Evolutionary conservation across 768 basidiomycete genomes (phyloP), one percentile per base, ranked within the genome.

Genomic region (Kwoniella mangroviensis): DNA sequence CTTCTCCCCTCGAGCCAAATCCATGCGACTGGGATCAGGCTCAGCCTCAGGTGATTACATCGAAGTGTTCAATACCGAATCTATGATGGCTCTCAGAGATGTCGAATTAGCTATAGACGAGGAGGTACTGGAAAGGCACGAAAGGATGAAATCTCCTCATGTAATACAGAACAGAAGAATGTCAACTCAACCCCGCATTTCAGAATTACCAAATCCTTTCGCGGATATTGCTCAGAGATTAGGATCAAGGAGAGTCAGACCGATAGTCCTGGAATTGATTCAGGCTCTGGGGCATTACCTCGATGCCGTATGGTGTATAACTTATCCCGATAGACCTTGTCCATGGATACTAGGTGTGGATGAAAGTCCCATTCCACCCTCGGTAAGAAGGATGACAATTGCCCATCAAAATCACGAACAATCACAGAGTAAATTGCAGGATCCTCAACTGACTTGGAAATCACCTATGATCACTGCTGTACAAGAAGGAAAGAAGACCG

Each of bases 241-340:
- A 15, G 57, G 60, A 7, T 76, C 76, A 24, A 42, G 75, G 26
- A 64, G 79, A 28, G 74, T 78, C 1, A 52, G 79, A 42, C 79
- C 79, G 15, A 68, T 78, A 42, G 76, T 80, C 3, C 49, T 80
- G 11, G 79, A 80, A 49, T 72, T 80, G 21, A 65, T 78, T 6
- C 76, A 78, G 43, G 71, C 79, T 13, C 59, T 80, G 22, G 77
- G 79, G 0, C 77, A 78, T 57, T 80, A 78, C 54, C 59, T 80
- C 45, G 77, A 76, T 58, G 72, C 73, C 3, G 62, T 76, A 3
- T 80, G 79, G 79, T 73, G 57, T 52, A 49, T 69, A 1, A 34
- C 45, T 1, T 69, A 68, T 56, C 73, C 74, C 0, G 49, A 70
- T 40, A 24, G 28, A 41, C 71, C 71, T 9, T 75, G 74, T 68